Evolutionary conservation across 2,329 filamentous ascomycete genomes (phyloP).

Genomic region (Knoxdaviesia proteae): DNA sequence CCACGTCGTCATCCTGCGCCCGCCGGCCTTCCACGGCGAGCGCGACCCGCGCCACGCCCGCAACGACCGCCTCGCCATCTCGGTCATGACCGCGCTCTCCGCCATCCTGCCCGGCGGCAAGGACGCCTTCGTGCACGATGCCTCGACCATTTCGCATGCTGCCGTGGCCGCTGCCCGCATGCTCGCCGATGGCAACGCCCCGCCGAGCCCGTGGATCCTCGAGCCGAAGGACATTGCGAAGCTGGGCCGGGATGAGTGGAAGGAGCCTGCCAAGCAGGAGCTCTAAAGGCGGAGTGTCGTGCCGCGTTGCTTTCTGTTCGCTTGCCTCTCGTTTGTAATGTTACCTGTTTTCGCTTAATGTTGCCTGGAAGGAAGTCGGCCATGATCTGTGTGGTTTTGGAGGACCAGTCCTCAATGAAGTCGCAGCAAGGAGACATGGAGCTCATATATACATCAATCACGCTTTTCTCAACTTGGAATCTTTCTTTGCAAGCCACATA

Average conservation of each 20-base stretch:
- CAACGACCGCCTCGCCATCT: slow-evolving; percentile 21
- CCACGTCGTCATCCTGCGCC: slow-evolving; percentile 51
- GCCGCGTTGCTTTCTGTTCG: slow-evolving; percentile 4
- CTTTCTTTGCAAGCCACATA: too few relatives aligned
- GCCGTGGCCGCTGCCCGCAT: slow-evolving; percentile 39
- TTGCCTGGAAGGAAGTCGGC: too few relatives aligned
- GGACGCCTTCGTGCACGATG: slow-evolving; percentile 54
- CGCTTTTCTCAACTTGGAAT: too few relatives aligned
- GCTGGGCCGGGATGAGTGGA: slow-evolving; percentile 40
- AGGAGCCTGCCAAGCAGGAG: slow-evolving; percentile 8
- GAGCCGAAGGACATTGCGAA: slow-evolving; percentile 41
- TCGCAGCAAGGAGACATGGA: too few relatives aligned
- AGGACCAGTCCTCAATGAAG: too few relatives aligned
- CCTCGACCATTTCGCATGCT: slow-evolving; percentile 47
- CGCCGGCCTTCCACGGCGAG: slow-evolving; percentile 55
- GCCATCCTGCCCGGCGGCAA: slow-evolving; percentile 30
- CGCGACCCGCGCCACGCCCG: slow-evolving; percentile 36
- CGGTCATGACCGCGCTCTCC: slow-evolving; percentile 32
- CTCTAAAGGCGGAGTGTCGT: slow-evolving; percentile 1
- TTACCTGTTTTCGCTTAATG: too few relatives aligned
- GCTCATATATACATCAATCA: too few relatives aligned
- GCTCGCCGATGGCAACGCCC: slow-evolving; percentile 37
- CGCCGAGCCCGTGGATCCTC: slow-evolving; percentile 38
- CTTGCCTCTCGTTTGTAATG: background rate
- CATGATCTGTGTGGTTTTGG: too few relatives aligned